Evolutionary conservation across 2,329 filamentous ascomycete species (phyloP).

Genomic region (Pseudogymnoascus verrucosus): DNA sequence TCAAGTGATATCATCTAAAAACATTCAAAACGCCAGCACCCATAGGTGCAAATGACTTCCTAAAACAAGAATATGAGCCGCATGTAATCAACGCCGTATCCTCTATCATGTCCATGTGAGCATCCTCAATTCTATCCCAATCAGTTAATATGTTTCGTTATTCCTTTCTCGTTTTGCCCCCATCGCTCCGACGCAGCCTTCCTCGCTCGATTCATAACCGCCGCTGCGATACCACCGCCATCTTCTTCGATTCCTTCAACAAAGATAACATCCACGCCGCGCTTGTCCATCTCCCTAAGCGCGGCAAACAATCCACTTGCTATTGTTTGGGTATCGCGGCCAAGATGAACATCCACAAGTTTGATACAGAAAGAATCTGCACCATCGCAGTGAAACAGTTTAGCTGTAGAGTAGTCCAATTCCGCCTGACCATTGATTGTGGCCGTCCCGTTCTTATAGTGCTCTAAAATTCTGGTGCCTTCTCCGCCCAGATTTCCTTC

Average conservation of each 20-base stretch:
- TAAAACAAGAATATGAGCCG: background rate
- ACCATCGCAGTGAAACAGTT: background rate
- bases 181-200: conserved; percentile 55
- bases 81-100: background rate
- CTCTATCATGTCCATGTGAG: background rate
- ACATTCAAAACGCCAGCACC: background rate
- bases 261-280: conserved; percentile 73
- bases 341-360: conserved; percentile 62
- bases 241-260: conserved; percentile 75
- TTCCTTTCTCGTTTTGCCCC: background rate
- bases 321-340: conserved; percentile 61
- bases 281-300: conserved; percentile 73
- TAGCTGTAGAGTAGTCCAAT: background rate
- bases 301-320: conserved; percentile 84
- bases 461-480: background rate
- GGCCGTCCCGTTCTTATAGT: background rate
- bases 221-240: conserved; percentile 74
- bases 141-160: background rate
- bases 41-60: background rate
- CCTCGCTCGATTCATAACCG: conserved; percentile 74
- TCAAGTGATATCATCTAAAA: background rate
- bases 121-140: background rate
- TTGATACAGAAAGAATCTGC: conserved; percentile 14
- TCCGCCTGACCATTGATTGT: background rate
- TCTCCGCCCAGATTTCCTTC: background rate